Percentiles rank a stretch among this genome's conserved stretches.
phyloP scores from a whole-genome alignment of 2,329 filamentous ascomycete genomes.

The Venturia carpophila region DNA sequence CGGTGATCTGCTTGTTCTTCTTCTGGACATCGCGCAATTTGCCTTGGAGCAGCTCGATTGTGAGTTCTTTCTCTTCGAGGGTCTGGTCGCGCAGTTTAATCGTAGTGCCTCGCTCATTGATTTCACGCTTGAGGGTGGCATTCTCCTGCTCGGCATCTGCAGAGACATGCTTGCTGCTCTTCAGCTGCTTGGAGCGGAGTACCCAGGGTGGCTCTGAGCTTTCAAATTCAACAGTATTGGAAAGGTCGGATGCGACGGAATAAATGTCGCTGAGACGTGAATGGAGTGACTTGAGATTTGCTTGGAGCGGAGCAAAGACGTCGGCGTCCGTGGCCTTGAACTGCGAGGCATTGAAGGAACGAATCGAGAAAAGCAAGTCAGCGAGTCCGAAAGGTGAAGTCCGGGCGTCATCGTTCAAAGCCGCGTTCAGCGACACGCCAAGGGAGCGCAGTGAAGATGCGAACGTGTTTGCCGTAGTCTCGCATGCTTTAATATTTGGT shows the following conservation, averaged over 20 bases:
- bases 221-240: constrained; percentile 53
- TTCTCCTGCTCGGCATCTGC: constrained; percentile 82
- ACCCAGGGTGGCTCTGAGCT: constrained; percentile 71
- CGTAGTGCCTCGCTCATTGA: constrained; percentile 60
- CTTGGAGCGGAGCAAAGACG: constrained; percentile 59
- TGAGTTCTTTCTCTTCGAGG: constrained; percentile 78
- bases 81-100: constrained; percentile 57
- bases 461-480: constrained; percentile 56
- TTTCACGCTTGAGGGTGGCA: constrained; percentile 67
- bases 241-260: constrained; percentile 44
- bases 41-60: constrained; percentile 86
- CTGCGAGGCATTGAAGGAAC: constrained; percentile 42
- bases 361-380: constrained; percentile 59
- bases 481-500: constrained; percentile 62
- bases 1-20: constrained; percentile 62
- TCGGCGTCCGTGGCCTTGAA: constrained; percentile 55
- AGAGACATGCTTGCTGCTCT: constrained; percentile 70
- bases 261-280: constrained; percentile 62
- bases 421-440: constrained; percentile 56
- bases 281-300: constrained; percentile 58
- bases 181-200: constrained; percentile 70
- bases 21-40: constrained; percentile 76
- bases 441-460: constrained; percentile 58
- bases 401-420: constrained; percentile 66
- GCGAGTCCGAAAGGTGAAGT: constrained; percentile 57